Evolutionary conservation across 768 basidiomycete genomes (phyloP), one percentile per base, ranked within the genome.

Genomic region (Trametes gibbosa): DNA sequence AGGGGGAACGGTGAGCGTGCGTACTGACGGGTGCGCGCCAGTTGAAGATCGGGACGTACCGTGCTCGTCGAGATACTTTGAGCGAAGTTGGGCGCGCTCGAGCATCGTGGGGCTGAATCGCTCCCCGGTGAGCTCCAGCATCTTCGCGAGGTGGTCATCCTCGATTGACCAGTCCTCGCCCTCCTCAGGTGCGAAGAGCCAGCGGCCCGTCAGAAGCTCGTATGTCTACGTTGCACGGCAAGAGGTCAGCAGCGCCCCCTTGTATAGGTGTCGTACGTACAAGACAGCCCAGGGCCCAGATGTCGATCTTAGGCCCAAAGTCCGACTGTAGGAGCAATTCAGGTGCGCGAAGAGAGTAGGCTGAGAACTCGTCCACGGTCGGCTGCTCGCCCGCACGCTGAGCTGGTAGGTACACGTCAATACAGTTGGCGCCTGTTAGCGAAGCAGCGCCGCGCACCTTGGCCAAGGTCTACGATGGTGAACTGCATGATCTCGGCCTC

Each of bases 241-340:
- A 19, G 25, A 29, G 21, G 14, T 17, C 40, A 19, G 29, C 29
- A 32, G 10, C 10, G 29, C 29, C 48, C 24, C 27, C n/a, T 6
- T 2, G 16, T 3, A 21, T 19, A 6, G 4, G 5, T 23, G n/a
- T 7, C 7, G 17, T 2, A 54, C 67, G 40, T 46, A 69, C 71
- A 24, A 72, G 39, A 40, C 71, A 73, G 9, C 72, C 71, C 14
- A 73, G 35, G 46, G 69, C 69, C 73, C 73, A 74, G 29, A 74
- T 68, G 53, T 72, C 70, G 1, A 68, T 47, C 29, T 58, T 63
- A 0, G 69, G 59, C 2, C 57, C 52, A 39, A 65, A 68, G 37
- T 63, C 61, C 3, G 68, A 63, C 9, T 35, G 56, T 16, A 72
- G 53, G 21, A 72, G 66, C 23, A 71, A 63, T 55, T 74, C 72